Evolutionary conservation across 208 protist genomes (phyloP).

Genomic region (Leishmania gerbilli): DNA sequence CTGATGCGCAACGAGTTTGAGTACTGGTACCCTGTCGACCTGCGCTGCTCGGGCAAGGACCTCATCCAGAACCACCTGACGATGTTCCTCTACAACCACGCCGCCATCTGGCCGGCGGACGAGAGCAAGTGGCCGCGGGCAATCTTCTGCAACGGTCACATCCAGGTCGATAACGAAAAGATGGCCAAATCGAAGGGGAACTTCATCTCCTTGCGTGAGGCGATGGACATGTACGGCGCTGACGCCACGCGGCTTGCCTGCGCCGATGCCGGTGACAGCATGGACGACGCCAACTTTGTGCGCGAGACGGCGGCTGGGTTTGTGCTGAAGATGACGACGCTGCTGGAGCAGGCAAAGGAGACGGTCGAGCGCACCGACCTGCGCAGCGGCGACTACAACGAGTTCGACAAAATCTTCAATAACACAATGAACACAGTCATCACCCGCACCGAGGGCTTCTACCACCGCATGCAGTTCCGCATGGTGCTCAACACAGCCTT

Average conservation of each 20-base stretch:
- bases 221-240: slow-evolving; percentile 82
- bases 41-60: slow-evolving; percentile 99
- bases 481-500: slow-evolving; percentile 95
- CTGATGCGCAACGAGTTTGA: slow-evolving; percentile 97
- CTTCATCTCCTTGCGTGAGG: slow-evolving; percentile 97
- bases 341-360: slow-evolving; percentile 94
- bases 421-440: slow-evolving; percentile 94
- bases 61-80: slow-evolving; percentile 99
- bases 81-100: slow-evolving; percentile 99
- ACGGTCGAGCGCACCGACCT: slow-evolving; percentile 33
- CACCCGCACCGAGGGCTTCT: slow-evolving; percentile 80
- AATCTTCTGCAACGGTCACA: slow-evolving; percentile 99
- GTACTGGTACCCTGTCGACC: slow-evolving; percentile 99
- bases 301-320: slow-evolving; percentile 93
- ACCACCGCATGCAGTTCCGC: slow-evolving; percentile 95
- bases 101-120: slow-evolving; percentile 96
- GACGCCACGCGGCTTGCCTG: slow-evolving; percentile 97
- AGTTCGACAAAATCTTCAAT: slow-evolving; percentile 95
- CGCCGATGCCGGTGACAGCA: slow-evolving; percentile 98
- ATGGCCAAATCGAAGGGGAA: slow-evolving; percentile 99
- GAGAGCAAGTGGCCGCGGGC: slow-evolving; percentile 82
- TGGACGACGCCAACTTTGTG: slow-evolving; percentile 99
- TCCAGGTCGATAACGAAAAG: slow-evolving; percentile 99
- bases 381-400: slow-evolving; percentile 62
- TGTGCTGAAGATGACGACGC: slow-evolving; percentile 96